phyloP scores from a whole-genome alignment of 2,329 filamentous ascomycete genomes.

The Pyrenochaeta sp. region DNA sequence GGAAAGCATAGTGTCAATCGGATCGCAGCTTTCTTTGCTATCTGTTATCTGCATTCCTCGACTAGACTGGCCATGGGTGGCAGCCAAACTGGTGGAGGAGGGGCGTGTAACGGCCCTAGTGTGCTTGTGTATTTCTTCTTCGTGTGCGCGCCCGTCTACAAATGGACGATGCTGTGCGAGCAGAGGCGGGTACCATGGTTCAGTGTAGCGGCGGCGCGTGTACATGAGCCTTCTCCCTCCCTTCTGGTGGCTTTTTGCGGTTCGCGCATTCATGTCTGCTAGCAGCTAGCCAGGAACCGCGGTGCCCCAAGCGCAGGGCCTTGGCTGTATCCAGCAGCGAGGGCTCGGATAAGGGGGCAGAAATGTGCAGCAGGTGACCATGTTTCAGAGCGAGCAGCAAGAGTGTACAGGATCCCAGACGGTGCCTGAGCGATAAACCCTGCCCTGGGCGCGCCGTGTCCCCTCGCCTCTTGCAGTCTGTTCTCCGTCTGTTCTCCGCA shows the following conservation, averaged over 20 bases:
- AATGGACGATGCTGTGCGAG: no score
- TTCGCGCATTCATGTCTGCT: not conserved
- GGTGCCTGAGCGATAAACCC: slow-evolving; percentile 1
- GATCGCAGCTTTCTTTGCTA: not conserved
- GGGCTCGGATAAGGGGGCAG: not conserved
- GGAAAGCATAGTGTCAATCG: not conserved
- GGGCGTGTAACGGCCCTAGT: slow-evolving; percentile 3
- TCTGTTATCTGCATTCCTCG: not conserved
- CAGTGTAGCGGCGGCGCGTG: slow-evolving; percentile 1
- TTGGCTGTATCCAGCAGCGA: not conserved
- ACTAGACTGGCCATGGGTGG: no score
- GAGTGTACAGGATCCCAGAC: not conserved
- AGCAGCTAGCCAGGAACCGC: slow-evolving; percentile 12
- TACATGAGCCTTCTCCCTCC: not conserved
- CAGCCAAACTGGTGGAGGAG: not conserved
- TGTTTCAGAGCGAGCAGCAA: no score
- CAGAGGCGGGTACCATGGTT: slow-evolving; percentile 1
- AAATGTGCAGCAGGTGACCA: not conserved
- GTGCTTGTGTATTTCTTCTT: no score
- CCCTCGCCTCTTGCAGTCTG: not conserved
- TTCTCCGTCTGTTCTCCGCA: not conserved
- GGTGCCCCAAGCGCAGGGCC: not conserved
- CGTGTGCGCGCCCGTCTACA: not conserved
- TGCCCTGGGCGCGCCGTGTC: slow-evolving; percentile 1
- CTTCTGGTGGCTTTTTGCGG: not conserved